Evolutionary conservation across 495 filamentous ascomycete species (phyloP), one percentile per base, ranked within the genome.

Genomic region (Hypoxylon fuscum): DNA sequence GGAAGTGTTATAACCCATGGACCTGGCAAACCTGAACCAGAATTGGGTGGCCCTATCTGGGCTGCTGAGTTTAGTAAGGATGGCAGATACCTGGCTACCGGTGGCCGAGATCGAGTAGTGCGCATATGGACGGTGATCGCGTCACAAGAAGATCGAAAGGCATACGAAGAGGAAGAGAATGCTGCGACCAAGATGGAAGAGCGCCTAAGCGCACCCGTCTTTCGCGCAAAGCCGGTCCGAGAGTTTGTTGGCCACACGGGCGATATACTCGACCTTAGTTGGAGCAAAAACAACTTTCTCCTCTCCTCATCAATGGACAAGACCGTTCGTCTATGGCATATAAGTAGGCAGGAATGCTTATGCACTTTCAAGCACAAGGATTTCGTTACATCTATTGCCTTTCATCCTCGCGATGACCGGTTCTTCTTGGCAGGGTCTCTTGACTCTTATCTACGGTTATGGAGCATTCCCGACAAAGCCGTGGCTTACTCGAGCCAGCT

Each of bases 231-330:
- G 68, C 90, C 93, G 1, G 68, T 90, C 4, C 84, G 87, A 47
- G 88, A 95, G 68, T 97, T 95, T 68, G 77, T 85, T 51, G 93
- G 93, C 0, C 95, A 99, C 69, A 90, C 86, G 0, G 89, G 88
- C 5, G 93, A 93, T 69, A 86, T 99, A 4, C 76, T 99, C 62
- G 94, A 96, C 68, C 68, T 99, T 31, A 96, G 91, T 73, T 99
- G 95, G 94, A 96, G 92, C 78, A 99, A 98, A 83, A 99, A 99
- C 69, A 97, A 96, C 65, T 99, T 99, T 64, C 79, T 99, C 47
- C 83, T 99, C 23, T 96, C 94, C 22, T 96, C 93, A 0, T 97
- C 93, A 0, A 98, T 96, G 92, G 95, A 99, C 73, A 97, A 97
- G 76, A 98, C 95, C 2, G 96, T 99, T 20, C 84, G 93, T 12